Evolutionary conservation across 108 stramenopile genomes (phyloP), one percentile per base, ranked within the genome.

Genomic region (Nannochloropsis salina): DNA sequence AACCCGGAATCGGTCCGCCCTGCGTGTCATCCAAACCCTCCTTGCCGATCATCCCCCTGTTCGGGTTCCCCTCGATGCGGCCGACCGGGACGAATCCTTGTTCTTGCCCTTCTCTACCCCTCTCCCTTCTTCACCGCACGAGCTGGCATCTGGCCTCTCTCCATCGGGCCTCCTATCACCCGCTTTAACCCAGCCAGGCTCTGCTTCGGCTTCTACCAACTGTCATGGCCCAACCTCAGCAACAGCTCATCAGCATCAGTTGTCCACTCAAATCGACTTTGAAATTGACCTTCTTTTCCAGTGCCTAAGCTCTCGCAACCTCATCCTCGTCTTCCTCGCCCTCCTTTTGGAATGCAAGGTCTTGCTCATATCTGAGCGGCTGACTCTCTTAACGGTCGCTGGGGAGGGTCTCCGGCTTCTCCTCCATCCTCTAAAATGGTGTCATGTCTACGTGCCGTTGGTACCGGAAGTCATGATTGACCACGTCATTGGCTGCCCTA

Each of bases 391-490:
- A 45, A 82, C 82, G 20, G 21, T 45, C 82, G 44, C 44, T 43
- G 82, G 82, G 15, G 82, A 82, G 21, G 42, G 42, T 15, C 8
- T 82, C 0, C 42, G 44, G 20, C 9, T 43, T 21, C 44, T 82
- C 42, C 42, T 82, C 9, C 44, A 43, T 21, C 82, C 82, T 5
- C 44, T 82, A 15, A 43, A 45, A 21, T 82, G 82, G 82, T 44
- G 82, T 0, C 82, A 82, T 21, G 82, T 82, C 42, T 82, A 82
- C 44, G 82, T 82, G 44, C 82, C 82, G 20, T 21, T 82, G 20
- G 44, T 82, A 20, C 82, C 82, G 5, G 44, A 82, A 82, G 44
- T 44, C 42, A 44, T 82, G 44, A 82, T 44, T 21, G 44, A 82
- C 4, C 44, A 82, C 21, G 44, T 82, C 5, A 43, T 82, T 43